phyloP scores from a whole-genome alignment of 306 rosid genomes.

The Sophora flavescens region DNA sequence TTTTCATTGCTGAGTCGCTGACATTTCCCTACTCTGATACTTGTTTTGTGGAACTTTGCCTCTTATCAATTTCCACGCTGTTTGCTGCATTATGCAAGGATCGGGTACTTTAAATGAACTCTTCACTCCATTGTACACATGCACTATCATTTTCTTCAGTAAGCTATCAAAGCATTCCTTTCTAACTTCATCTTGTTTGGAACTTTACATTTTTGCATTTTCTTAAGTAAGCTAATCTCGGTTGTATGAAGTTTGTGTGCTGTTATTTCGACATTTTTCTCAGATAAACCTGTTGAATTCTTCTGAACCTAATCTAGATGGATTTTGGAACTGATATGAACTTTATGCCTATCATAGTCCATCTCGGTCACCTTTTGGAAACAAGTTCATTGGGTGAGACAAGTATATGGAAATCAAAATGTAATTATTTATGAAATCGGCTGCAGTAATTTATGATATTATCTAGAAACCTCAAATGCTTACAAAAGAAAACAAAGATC shows the following conservation, averaged over 20 bases:
- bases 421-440: not conserved
- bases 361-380: not conserved
- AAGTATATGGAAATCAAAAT: slow-evolving; percentile 24
- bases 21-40: not conserved
- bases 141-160: slow-evolving; percentile 19
- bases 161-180: slow-evolving; percentile 1
- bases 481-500: not conserved
- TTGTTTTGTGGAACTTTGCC: slow-evolving; percentile 5
- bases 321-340: slow-evolving; percentile 24
- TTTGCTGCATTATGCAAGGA: slow-evolving; percentile 10
- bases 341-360: slow-evolving; percentile 4
- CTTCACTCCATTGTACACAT: slow-evolving; percentile 11
- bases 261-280: slow-evolving; percentile 4
- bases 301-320: slow-evolving; percentile 22
- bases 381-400: not conserved
- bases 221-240: slow-evolving; percentile 2
- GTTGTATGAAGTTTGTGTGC: slow-evolving; percentile 20
- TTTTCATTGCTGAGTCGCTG: not conserved
- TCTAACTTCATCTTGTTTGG: slow-evolving; percentile 20
- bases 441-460: slow-evolving; percentile 6
- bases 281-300: slow-evolving; percentile 25
- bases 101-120: slow-evolving; percentile 21
- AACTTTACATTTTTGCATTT: not conserved
- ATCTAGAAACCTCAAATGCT: not conserved
- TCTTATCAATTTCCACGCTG: slow-evolving; percentile 10